Conservation (phyloP, 345 rosid genomes). For the Eucalyptus melliodora region DNA sequence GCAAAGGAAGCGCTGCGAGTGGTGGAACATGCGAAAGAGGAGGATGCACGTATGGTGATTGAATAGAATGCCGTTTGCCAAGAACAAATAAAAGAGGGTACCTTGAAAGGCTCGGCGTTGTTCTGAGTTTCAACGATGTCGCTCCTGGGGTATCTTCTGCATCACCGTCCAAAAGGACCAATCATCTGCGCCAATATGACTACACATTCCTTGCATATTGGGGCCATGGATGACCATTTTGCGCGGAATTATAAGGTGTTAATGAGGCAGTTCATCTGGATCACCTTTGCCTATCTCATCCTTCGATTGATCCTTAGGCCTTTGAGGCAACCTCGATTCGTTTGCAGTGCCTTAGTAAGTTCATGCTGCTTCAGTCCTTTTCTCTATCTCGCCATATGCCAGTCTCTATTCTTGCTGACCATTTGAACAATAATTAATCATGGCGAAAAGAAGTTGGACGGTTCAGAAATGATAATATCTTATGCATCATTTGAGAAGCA, state of each 20-base stretch:
- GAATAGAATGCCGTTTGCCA: background rate
- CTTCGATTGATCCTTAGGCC: conserved; percentile 12
- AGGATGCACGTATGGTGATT: background rate
- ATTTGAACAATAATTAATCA: background rate
- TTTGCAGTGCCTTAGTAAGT: conserved; percentile 15
- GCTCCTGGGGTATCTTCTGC: background rate
- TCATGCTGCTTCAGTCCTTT: background rate
- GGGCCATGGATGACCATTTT: background rate
- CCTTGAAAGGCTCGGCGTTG: background rate
- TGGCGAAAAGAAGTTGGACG: background rate
- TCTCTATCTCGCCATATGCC: background rate
- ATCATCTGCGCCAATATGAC: background rate
- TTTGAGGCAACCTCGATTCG: conserved; percentile 3
- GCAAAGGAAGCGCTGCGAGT: background rate
- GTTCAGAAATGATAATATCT: background rate
- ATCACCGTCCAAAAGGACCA: background rate
- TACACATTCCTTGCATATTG: background rate
- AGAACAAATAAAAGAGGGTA: background rate
- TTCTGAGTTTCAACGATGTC: background rate
- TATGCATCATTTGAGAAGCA: background rate
- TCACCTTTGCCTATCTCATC: background rate
- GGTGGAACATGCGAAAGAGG: background rate
- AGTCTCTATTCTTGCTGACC: background rate
- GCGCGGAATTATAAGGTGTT: background rate
- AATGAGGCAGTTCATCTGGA: conserved; percentile 1